Evolutionary conservation across 2,329 filamentous ascomycete genomes (phyloP), one percentile per base, ranked within the genome.

Genomic region (Dactylellina sp.): DNA sequence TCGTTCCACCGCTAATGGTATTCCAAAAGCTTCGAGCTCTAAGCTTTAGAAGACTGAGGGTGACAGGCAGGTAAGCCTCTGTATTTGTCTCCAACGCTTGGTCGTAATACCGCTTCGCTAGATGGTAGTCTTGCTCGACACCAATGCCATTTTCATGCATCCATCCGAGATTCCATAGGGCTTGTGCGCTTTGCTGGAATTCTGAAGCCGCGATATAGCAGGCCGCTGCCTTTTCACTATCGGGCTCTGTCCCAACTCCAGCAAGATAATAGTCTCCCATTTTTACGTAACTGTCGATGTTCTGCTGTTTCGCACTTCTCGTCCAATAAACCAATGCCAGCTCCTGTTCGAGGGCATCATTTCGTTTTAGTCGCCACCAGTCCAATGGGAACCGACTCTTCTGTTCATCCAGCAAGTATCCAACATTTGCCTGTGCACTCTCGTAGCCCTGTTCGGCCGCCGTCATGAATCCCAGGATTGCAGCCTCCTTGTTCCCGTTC

Each of bases 81-180:
- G 89, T 86, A 78, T 97, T 99, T 0, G 94, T 93, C 79, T 93
- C 92, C 28, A 97, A 83, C 0, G 95, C 94, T 74, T 95, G 86
- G 78, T 99, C 95, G 80, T 99, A 99, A 82, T 93, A 97, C 61
- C 95, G 86, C 82, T 99, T 99, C 1, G 96, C 95, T 65, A 99
- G 88, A 79, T 99, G 95, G 80, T 96, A 99, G 80, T 99, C 95
- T 80, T 99, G 95, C 62, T 91, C 90, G 18, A 98, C 87, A 1
- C 93, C 92, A 55, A 98, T 85, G 6, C 95, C 95, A 79, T 98
- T 97, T 82, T 99, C 95, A 79, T 99, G 93, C 94, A 99, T 98
- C 95, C 95, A 99, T 3, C 95, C 96, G 12, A 99, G 84, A 79
- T 99, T 98, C 87, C 93, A 99, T 66, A 97, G 88, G 12, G 96